Base-by-base conservation (phyloP, 306 rosid species). In the Medicago ruthenica region DNA sequence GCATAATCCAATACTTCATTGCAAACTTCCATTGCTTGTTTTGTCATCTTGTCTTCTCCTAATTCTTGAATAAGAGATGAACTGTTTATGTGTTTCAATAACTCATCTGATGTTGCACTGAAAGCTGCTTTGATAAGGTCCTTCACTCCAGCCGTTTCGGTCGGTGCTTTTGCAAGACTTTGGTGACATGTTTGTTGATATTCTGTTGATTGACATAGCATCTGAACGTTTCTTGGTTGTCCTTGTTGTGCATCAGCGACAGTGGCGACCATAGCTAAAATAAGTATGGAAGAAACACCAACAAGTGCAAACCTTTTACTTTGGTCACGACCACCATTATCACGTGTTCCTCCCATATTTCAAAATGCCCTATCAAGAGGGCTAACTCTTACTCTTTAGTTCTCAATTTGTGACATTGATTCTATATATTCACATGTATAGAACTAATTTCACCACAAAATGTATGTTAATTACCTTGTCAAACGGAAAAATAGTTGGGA, bases 201-300 rank as follows among this genome's bases (percentile, higher is more conserved):
- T 16, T 88, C 80, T 0, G 96, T 85, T 6, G 97, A 82, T 3
- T 70, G 77, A 83, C 97, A 93, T 15, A 91, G 72, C 5, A 79
- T 27, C 37, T 86, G 75, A 6, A 82, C 60, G 4, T 80, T 84
- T 67, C 68, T 86, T 2, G 66, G 76, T 1, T 50, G 17, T 1
- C 17, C 45, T 13, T 53, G 40, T 2, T 7, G 18, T 3, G 18
- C 67, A 34, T 34, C 37, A 0, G 44, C 82, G 6, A 80, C 77
- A 0, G 66, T 69, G 0, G 60, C 82, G 3, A 84, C 74, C 77
- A 84, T 34, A 0, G 80, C 77, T 18, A 78, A 70, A 11, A 83
- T 70, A 39, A 83, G 86, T 54, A 83, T 34, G 4, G 80, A 73
- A 41, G 86, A 83, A 6, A 83, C 1, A 8, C 83, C 73, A 16